These are phyloP conservation scores for Cryphonectria naterciae DNA, from an alignment of 2,329 filamentous ascomycete species.

Conservation along the genomic window DNA sequence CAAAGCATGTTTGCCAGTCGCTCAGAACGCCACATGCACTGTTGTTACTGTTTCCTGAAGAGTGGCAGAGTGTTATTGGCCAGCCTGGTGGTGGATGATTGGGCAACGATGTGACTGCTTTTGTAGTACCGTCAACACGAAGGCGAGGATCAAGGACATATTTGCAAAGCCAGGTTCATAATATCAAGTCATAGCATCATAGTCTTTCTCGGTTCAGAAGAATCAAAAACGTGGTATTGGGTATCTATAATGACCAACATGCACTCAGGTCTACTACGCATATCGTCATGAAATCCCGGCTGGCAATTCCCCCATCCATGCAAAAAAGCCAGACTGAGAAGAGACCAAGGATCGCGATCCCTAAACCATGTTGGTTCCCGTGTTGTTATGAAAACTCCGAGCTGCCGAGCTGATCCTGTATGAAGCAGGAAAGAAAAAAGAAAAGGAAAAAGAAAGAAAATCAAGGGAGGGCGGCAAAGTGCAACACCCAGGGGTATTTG, in stretches of 20 bases:
- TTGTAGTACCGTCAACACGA: neutral
- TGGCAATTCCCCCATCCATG: constrained; percentile 8
- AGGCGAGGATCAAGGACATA: too few species aligned
- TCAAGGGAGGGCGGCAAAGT: neutral
- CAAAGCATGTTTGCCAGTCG: too few species aligned
- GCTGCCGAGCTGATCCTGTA: constrained; percentile 1
- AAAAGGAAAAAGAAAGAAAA: neutral
- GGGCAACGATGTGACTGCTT: neutral
- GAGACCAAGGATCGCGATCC: neutral
- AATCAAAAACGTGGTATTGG: constrained; percentile 15
- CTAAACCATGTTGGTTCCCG: neutral
- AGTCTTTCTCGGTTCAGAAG: neutral
- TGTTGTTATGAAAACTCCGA: constrained; percentile 6
- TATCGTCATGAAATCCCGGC: constrained; percentile 14
- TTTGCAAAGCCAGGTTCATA: neutral
- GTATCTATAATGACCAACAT: constrained; percentile 21
- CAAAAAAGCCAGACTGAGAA: neutral
- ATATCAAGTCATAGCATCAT: neutral
- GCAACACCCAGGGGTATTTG: neutral
- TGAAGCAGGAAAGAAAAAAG: neutral
- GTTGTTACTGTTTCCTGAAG: too few species aligned
- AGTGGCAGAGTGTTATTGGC: too few species aligned
- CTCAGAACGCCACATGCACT: too few species aligned
- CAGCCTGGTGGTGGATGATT: neutral
- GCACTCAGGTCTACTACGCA: constrained; percentile 17